These are phyloP conservation scores for Panaeolus papilionaceus DNA, from an alignment of 768 basidiomycete species.

Conservation along the genomic window DNA sequence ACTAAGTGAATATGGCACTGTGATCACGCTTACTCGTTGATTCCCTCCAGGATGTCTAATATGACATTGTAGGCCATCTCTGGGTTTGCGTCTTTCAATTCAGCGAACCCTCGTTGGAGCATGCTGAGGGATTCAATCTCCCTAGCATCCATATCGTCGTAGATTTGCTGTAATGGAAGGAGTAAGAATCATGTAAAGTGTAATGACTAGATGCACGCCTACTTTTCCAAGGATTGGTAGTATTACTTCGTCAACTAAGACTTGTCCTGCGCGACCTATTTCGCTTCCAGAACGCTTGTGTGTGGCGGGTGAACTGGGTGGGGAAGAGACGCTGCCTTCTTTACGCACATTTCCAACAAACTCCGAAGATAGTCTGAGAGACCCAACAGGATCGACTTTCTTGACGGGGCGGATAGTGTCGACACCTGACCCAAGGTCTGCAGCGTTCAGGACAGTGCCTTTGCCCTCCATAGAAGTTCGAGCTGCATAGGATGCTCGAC, in stretches of 20 bases:
- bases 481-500: conserved; percentile 82
- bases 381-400: conserved; percentile 84
- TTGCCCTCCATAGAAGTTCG: conserved; percentile 64
- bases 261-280: conserved; percentile 63
- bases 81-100: conserved; percentile 83
- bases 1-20: conserved; percentile 16
- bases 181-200: background rate
- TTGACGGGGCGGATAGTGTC: conserved; percentile 95
- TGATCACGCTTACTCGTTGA: conserved; percentile 78
- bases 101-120: conserved; percentile 88
- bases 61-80: conserved; percentile 87
- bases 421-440: conserved; percentile 85
- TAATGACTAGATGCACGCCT: conserved; percentile 29
- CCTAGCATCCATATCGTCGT: conserved; percentile 86
- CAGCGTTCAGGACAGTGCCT: conserved; percentile 80
- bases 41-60: conserved; percentile 87
- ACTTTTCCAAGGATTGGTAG: conserved; percentile 82
- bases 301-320: conserved; percentile 51
- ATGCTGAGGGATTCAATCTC: conserved; percentile 91
- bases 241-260: conserved; percentile 84
- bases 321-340: conserved; percentile 55
- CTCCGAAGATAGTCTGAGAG: conserved; percentile 78
- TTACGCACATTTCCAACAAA: conserved; percentile 78
- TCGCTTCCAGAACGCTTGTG: conserved; percentile 63
- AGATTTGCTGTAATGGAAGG: conserved; percentile 59